Evolutionary conservation across 331 rosid genomes (phyloP).

Genomic region (Malus hybrid): DNA sequence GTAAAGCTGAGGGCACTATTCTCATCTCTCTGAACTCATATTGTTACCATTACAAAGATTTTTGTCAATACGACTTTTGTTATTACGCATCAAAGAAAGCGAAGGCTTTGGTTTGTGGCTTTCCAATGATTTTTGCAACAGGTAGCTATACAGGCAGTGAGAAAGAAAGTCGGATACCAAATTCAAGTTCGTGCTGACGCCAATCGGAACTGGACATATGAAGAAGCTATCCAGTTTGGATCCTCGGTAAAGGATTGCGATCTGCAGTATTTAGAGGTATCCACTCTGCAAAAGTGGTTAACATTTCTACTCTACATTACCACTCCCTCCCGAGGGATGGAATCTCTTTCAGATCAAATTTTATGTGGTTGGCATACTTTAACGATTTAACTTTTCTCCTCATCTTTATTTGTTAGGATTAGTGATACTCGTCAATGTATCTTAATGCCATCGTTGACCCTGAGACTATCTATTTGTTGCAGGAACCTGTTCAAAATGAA

Average conservation of each 20-base stretch:
- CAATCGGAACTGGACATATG: conserved; percentile 77
- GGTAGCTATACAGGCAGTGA: conserved; percentile 83
- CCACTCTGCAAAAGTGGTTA: background rate
- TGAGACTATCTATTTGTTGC: conserved; percentile 16
- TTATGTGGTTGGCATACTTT: background rate
- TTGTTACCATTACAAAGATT: background rate
- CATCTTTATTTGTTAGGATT: conserved; percentile 2
- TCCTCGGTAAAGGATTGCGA: conserved; percentile 66
- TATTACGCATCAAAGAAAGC: conserved; percentile 2
- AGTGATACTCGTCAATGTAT: background rate
- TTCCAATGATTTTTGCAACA: conserved; percentile 13
- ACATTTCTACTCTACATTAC: background rate
- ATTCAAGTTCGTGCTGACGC: conserved; percentile 82
- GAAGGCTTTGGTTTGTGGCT: background rate
- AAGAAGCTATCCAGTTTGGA: conserved; percentile 79
- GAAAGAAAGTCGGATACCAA: conserved; percentile 67
- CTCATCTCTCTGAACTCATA: background rate
- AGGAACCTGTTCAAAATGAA: conserved; percentile 89
- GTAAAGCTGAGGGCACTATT: conserved; percentile 61
- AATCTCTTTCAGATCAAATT: background rate
- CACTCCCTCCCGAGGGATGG: background rate
- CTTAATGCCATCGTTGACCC: conserved; percentile 1
- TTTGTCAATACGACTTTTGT: background rate
- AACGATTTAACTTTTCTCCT: background rate
- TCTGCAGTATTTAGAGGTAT: conserved; percentile 88